These are phyloP conservation scores for Saturnispora diversa DNA, from an alignment of 805 yeast species.

Conservation along the genomic window DNA sequence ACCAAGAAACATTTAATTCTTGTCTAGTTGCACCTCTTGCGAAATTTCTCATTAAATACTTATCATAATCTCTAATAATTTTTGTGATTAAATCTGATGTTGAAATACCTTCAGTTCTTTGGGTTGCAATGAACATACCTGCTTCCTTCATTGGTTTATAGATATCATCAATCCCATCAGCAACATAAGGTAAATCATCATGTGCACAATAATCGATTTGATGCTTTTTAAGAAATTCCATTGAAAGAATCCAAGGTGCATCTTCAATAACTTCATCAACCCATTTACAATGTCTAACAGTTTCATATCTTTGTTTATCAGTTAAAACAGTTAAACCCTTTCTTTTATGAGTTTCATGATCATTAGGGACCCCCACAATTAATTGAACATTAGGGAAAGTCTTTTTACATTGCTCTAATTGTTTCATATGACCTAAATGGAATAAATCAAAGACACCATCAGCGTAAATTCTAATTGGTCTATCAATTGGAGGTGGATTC, in stretches of 20 bases:
- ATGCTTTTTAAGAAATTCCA: slow-evolving; percentile 71
- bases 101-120: slow-evolving; percentile 92
- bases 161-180: slow-evolving; percentile 83
- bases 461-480: slow-evolving; percentile 91
- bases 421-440: slow-evolving; percentile 97
- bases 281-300: slow-evolving; percentile 92
- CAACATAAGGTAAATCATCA: slow-evolving; percentile 91
- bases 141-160: slow-evolving; percentile 84
- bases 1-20: slow-evolving; percentile 94
- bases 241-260: slow-evolving; percentile 93
- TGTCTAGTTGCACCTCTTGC: slow-evolving; percentile 96
- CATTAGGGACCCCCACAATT: slow-evolving; percentile 89
- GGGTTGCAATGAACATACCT: slow-evolving; percentile 91
- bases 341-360: slow-evolving; percentile 79
- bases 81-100: slow-evolving; percentile 94
- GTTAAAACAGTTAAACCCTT: slow-evolving; percentile 90
- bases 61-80: slow-evolving; percentile 91
- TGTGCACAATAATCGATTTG: slow-evolving; percentile 94
- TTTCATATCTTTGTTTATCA: slow-evolving; percentile 82
- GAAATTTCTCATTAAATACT: slow-evolving; percentile 92
- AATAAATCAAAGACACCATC: slow-evolving; percentile 97
- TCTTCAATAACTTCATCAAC: slow-evolving; percentile 92
- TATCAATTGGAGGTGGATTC: slow-evolving; percentile 74
- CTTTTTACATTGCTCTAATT: slow-evolving; percentile 92
- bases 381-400: slow-evolving; percentile 76